phyloP scores from a whole-genome alignment of 1,139 yeast genomes.

The Meyerozyma elateridarum region DNA sequence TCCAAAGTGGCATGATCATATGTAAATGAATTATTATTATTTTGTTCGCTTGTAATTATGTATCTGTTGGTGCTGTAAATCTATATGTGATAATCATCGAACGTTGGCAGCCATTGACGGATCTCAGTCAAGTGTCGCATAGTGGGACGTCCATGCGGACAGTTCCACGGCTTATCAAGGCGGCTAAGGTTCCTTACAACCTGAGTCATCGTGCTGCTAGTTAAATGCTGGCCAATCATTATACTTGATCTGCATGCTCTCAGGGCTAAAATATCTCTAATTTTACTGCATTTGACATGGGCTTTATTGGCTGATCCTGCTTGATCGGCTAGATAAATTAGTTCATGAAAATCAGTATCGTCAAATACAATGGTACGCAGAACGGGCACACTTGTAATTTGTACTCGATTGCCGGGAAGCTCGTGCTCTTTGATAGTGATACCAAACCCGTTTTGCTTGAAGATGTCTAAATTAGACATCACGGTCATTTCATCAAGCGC shows the following conservation, averaged over 20 bases:
- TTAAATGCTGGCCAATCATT: slow-evolving; percentile 82
- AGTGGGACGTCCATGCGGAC: slow-evolving; percentile 98
- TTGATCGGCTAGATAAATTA: slow-evolving; percentile 53
- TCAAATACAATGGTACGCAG: slow-evolving; percentile 69
- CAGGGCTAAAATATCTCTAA: slow-evolving; percentile 83
- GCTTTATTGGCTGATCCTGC: slow-evolving; percentile 24
- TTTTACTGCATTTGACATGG: slow-evolving; percentile 65
- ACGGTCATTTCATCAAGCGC: slow-evolving; percentile 75
- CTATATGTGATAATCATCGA: neutral
- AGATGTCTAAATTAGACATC: slow-evolving; percentile 50
- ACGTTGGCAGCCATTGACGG: slow-evolving; percentile 29
- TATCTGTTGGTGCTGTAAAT: too few relatives aligned
- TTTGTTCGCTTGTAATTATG: too few relatives aligned
- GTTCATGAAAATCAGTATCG: slow-evolving; percentile 66
- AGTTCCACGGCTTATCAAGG: slow-evolving; percentile 94
- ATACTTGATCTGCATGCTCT: slow-evolving; percentile 91
- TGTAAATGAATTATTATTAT: too few relatives aligned
- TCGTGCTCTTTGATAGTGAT: slow-evolving; percentile 44
- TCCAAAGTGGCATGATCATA: too few relatives aligned
- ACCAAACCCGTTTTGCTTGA: slow-evolving; percentile 74
- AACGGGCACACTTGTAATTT: slow-evolving; percentile 61
- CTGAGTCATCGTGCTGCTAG: slow-evolving; percentile 51
- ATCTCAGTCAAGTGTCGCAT: slow-evolving; percentile 80
- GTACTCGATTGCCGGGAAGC: slow-evolving; percentile 49
- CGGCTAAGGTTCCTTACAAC: slow-evolving; percentile 65